Percentiles rank a stretch among this genome's conserved stretches.
Evolutionary conservation across 2,329 filamentous ascomycete species (phyloP).

Genomic region (Neocucurbitaria cava): DNA sequence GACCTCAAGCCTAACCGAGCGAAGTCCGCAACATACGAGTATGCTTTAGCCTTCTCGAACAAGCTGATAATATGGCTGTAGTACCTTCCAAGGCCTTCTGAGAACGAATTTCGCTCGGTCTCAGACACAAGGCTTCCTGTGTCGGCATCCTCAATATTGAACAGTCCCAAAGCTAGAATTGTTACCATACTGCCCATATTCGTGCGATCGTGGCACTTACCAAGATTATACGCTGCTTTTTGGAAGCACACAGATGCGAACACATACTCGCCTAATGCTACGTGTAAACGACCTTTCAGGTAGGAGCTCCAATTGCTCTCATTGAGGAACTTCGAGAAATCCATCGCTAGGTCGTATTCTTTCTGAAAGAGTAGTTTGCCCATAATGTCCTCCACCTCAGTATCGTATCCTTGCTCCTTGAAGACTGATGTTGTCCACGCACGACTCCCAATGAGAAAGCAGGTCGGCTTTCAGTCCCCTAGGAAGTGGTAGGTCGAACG

Average conservation of each 20-base stretch:
- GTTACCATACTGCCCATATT: constrained; percentile 19
- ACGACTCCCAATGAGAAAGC: constrained; percentile 56
- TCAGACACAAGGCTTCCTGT: constrained; percentile 71
- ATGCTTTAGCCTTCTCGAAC: constrained; percentile 78
- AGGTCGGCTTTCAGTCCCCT: constrained; percentile 31
- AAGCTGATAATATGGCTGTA: constrained; percentile 85
- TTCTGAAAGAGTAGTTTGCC: constrained; percentile 53
- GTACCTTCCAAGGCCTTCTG: constrained; percentile 80
- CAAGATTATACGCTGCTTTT: constrained; percentile 81
- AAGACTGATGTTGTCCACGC: constrained; percentile 53
- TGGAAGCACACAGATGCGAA: constrained; percentile 78
- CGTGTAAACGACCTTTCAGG: constrained; percentile 79
- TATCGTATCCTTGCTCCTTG: constrained; percentile 45
- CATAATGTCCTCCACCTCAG: constrained; percentile 52
- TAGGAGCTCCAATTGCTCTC: constrained; percentile 71
- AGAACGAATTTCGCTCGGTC: constrained; percentile 71
- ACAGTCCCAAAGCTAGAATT: constrained; percentile 39
- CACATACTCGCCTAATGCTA: constrained; percentile 76
- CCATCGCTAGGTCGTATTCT: constrained; percentile 60
- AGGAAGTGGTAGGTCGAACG: constrained; percentile 43
- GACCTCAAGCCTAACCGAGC: constrained; percentile 69
- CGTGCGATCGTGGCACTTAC: constrained; percentile 58
- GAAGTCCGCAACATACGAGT: constrained; percentile 85
- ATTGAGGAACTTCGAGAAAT: constrained; percentile 71
- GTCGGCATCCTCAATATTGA: constrained; percentile 48